These are phyloP conservation scores for Gelatoporia subvermispora DNA, from an alignment of 768 basidiomycete species.

Conservation along the genomic window DNA sequence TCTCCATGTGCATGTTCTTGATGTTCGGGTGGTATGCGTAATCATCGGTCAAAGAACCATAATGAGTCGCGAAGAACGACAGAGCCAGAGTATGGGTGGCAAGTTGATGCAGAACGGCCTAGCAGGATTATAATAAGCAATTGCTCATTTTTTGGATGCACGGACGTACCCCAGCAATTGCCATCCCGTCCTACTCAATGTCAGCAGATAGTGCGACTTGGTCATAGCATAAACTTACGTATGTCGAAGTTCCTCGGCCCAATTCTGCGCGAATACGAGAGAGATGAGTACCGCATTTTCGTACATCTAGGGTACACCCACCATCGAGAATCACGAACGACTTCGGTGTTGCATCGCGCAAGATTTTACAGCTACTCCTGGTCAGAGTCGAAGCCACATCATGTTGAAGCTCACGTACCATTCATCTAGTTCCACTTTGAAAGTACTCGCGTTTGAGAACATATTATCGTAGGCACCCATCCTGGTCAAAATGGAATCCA, in stretches of 20 bases:
- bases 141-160: too few species aligned
- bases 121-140: background rate
- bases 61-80: slow-evolving; percentile 97
- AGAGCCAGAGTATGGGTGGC: slow-evolving; percentile 89
- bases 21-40: slow-evolving; percentile 91
- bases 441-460: slow-evolving; percentile 91
- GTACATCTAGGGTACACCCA: slow-evolving; percentile 27
- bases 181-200: slow-evolving; percentile 86
- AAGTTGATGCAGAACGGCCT: slow-evolving; percentile 92
- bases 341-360: slow-evolving; percentile 88
- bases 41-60: slow-evolving; percentile 92
- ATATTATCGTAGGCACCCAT: slow-evolving; percentile 99
- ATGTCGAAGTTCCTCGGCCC: slow-evolving; percentile 93
- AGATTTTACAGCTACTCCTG: slow-evolving; percentile 76
- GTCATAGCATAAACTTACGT: slow-evolving; percentile 40
- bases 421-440: slow-evolving; percentile 98
- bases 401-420: slow-evolving; percentile 43
- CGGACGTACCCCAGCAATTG: slow-evolving; percentile 77
- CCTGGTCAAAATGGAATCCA: slow-evolving; percentile 89
- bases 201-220: background rate
- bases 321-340: slow-evolving; percentile 95
- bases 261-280: slow-evolving; percentile 50
- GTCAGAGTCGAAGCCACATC: background rate
- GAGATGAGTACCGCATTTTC: background rate
- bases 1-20: slow-evolving; percentile 93